These are phyloP conservation scores for Tuber borchii DNA, from an alignment of 495 filamentous ascomycete species.

Conservation along the genomic window DNA sequence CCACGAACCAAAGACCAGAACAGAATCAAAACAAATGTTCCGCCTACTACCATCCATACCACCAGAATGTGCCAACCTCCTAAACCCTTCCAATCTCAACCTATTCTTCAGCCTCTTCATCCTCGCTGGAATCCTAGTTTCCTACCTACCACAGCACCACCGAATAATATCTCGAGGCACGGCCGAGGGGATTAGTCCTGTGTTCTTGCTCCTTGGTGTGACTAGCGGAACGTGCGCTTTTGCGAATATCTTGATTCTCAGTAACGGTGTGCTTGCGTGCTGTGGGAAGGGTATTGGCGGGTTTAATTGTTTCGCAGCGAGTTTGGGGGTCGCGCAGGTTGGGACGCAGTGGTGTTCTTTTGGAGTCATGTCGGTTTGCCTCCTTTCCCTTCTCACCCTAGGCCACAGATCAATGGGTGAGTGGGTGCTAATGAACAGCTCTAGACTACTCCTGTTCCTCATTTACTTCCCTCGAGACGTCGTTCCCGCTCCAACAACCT, in stretches of 20 bases:
- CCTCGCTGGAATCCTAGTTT: conserved; percentile 75
- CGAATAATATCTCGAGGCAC: conserved; percentile 80
- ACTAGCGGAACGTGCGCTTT: conserved; percentile 81
- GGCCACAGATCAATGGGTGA: neutral
- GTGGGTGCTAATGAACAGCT: conserved; percentile 5
- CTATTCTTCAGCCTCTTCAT: conserved; percentile 52
- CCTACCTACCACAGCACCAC: conserved; percentile 89
- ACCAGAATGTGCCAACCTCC: conserved; percentile 32
- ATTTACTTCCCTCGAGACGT: conserved; percentile 68
- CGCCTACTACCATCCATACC: neutral
- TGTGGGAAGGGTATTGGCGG: conserved; percentile 66
- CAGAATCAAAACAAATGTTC: neutral
- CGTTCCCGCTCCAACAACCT: conserved; percentile 47
- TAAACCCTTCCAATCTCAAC: conserved; percentile 35
- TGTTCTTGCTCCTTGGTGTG: conserved; percentile 84
- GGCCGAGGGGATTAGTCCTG: conserved; percentile 92
- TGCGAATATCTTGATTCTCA: conserved; percentile 83
- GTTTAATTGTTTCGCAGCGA: conserved; percentile 73
- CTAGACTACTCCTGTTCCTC: conserved; percentile 75
- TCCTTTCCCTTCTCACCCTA: neutral
- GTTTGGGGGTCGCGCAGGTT: conserved; percentile 83
- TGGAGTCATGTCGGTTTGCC: conserved; percentile 67
- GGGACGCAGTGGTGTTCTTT: conserved; percentile 89
- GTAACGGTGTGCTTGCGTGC: conserved; percentile 70
- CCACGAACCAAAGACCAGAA: neutral